A percentile compares a stretch with the other conserved stretches of the same genome.
These are phyloP conservation scores for Solanum rostratum DNA, from an alignment of 257 asterid species.

Conservation along the genomic window DNA sequence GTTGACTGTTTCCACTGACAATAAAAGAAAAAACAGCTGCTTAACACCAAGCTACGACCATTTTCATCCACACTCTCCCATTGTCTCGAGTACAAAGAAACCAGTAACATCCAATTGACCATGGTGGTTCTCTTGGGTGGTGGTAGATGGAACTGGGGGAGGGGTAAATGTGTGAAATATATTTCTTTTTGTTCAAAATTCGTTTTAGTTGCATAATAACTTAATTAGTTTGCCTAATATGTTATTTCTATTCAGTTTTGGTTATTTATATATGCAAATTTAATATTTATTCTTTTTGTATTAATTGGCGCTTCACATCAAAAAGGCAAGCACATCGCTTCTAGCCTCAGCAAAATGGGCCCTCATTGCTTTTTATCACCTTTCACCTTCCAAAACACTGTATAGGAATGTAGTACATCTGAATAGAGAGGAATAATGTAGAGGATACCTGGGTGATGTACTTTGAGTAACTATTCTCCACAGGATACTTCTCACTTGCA, in stretches of 20 bases:
- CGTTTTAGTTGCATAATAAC: neutral
- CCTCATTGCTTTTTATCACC: neutral
- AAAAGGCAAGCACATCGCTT: neutral
- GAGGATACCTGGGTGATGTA: slow-evolving; percentile 70
- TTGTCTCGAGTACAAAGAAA: neutral
- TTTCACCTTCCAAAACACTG: neutral
- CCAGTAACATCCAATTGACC: neutral
- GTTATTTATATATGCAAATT: neutral
- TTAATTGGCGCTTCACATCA: neutral
- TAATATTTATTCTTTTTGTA: neutral
- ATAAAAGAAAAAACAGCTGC: neutral
- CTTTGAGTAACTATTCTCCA: slow-evolving; percentile 88
- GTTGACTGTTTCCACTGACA: neutral
- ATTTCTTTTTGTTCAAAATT: neutral
- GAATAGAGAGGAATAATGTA: neutral
- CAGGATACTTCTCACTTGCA: slow-evolving; percentile 92
- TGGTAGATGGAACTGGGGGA: neutral
- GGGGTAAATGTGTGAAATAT: neutral
- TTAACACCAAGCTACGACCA: neutral
- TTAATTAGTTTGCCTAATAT: neutral
- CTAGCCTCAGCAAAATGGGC: neutral
- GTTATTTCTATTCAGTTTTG: neutral
- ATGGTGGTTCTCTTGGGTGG: neutral
- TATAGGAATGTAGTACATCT: neutral
- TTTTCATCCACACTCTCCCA: neutral